Percentiles rank a stretch among this genome's conserved stretches.
Conservation (phyloP, 495 filamentous ascomycete genomes). For the Parathielavia appendiculata region DNA sequence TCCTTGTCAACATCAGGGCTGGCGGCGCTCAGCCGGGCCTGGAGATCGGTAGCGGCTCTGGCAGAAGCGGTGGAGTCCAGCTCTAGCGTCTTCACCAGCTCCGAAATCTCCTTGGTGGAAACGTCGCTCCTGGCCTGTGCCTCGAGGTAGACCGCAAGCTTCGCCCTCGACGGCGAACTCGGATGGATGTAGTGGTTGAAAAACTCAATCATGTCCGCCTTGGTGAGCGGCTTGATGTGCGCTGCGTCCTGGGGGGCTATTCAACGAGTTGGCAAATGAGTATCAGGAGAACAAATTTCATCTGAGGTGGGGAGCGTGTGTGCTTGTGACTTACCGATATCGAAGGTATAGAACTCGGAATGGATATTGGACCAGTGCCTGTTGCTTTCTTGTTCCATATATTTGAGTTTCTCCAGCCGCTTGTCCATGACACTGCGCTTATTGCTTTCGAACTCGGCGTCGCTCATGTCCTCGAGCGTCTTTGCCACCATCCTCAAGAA, state of each 20-base stretch:
- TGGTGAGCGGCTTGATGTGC: slow-evolving; percentile 66
- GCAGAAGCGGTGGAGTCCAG: slow-evolving; percentile 20
- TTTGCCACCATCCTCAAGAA: slow-evolving; percentile 66
- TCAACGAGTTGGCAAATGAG: slow-evolving; percentile 10
- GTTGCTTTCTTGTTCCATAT: slow-evolving; percentile 74
- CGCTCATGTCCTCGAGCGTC: slow-evolving; percentile 67
- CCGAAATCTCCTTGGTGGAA: slow-evolving; percentile 49
- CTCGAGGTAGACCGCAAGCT: slow-evolving; percentile 74
- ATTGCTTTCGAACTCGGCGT: slow-evolving; percentile 83
- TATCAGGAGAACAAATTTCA: background rate
- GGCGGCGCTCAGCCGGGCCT: slow-evolving; percentile 33
- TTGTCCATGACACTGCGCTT: slow-evolving; percentile 87
- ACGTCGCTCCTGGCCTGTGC: slow-evolving; percentile 57
- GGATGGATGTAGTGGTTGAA: slow-evolving; percentile 74
- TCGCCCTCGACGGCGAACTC: slow-evolving; percentile 64
- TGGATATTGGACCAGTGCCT: slow-evolving; percentile 82
- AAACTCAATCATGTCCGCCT: slow-evolving; percentile 73
- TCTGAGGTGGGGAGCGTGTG: background rate
- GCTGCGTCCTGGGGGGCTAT: slow-evolving; percentile 71
- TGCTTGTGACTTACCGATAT: slow-evolving; percentile 55
- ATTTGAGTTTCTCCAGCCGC: slow-evolving; percentile 88
- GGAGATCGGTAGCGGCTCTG: slow-evolving; percentile 30
- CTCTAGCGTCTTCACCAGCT: slow-evolving; percentile 42
- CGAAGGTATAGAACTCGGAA: slow-evolving; percentile 85
- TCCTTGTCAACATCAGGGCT: slow-evolving; percentile 32